A percentile compares a stretch with the other conserved stretches of the same genome.
Evolutionary conservation across 2,329 filamentous ascomycete species (phyloP).

Genomic region (Colletotrichum viniferum): DNA sequence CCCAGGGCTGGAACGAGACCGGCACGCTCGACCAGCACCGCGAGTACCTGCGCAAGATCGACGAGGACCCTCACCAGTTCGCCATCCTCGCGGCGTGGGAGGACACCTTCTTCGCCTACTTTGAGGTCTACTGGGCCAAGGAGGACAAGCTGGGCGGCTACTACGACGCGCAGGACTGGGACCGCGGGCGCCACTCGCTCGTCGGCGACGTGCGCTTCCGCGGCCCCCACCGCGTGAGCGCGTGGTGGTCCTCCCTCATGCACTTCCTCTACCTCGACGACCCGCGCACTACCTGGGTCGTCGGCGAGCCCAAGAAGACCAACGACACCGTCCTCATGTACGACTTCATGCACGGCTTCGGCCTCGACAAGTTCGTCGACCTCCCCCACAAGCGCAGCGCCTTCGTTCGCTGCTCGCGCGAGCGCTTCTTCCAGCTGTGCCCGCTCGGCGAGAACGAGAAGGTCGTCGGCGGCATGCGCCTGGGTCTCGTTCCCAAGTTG

Average conservation of each 20-base stretch:
- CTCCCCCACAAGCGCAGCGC: conserved; percentile 74
- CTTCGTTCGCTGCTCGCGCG: conserved; percentile 67
- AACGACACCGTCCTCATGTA: conserved; percentile 75
- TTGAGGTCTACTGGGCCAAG: conserved; percentile 81
- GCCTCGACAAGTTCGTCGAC: conserved; percentile 74
- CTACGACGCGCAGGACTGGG: conserved; percentile 59
- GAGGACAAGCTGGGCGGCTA: conserved; percentile 62
- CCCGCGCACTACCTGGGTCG: conserved; percentile 58
- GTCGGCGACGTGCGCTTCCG: conserved; percentile 65
- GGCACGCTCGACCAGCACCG: conserved; percentile 77
- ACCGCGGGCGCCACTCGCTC: conserved; percentile 62
- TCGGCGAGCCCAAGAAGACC: conserved; percentile 75
- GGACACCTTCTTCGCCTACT: conserved; percentile 75
- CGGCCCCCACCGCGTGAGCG: conserved; percentile 63
- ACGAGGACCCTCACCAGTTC: conserved; percentile 74
- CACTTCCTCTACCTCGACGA: conserved; percentile 69
- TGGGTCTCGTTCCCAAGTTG: conserved; percentile 59
- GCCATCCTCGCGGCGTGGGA: conserved; percentile 75
- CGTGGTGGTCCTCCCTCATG: conserved; percentile 67
- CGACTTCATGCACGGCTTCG: conserved; percentile 75
- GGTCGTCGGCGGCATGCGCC: conserved; percentile 56
- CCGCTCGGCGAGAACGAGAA: conserved; percentile 62
- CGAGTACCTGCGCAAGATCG: conserved; percentile 70
- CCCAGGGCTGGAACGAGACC: conserved; percentile 80
- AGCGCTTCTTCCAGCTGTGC: conserved; percentile 73